A percentile compares a stretch with the other conserved stretches of the same genome.
Evolutionary conservation across 441 rosid genomes (phyloP).

Genomic region (Erodium moschatum): DNA sequence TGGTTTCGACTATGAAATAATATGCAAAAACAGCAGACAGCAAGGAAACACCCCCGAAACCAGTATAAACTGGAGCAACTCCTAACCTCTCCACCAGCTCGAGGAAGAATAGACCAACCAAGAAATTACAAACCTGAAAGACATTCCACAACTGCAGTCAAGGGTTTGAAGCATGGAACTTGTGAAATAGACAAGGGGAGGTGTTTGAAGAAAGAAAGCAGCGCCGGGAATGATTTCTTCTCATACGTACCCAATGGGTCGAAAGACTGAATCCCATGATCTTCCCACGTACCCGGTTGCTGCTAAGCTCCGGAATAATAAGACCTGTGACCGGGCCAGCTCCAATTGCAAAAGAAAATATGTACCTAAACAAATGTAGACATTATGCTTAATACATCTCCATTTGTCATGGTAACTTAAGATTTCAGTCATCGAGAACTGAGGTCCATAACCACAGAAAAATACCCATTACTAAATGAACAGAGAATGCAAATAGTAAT

Average conservation of each 20-base stretch:
- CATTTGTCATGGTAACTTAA: neutral
- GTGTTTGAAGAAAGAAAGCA: neutral
- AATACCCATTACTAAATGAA: neutral
- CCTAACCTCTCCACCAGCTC: constrained; percentile 50
- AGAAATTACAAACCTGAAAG: constrained; percentile 58
- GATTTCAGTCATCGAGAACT: neutral
- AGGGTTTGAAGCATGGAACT: constrained; percentile 6
- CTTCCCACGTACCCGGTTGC: constrained; percentile 58
- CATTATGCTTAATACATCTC: neutral
- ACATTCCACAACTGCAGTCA: neutral
- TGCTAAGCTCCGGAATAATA: constrained; percentile 66
- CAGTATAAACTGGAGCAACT: constrained; percentile 48
- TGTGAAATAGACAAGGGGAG: neutral
- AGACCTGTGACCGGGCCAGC: constrained; percentile 77
- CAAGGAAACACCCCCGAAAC: constrained; percentile 51
- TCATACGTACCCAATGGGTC: constrained; percentile 58
- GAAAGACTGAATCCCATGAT: constrained; percentile 63
- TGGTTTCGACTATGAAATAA: constrained; percentile 49
- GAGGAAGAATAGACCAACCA: constrained; percentile 69
- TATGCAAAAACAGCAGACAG: constrained; percentile 50
- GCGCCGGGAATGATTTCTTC: neutral
- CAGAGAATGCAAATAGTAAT: neutral
- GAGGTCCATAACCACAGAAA: neutral
- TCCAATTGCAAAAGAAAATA: constrained; percentile 59
- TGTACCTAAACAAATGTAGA: constrained; percentile 36